A percentile compares a stretch with the other conserved stretches of the same genome.
These are phyloP conservation scores for Phaeosphaeriaceae sp. DNA, from an alignment of 2,329 filamentous ascomycete genomes.

Conservation along the genomic window DNA sequence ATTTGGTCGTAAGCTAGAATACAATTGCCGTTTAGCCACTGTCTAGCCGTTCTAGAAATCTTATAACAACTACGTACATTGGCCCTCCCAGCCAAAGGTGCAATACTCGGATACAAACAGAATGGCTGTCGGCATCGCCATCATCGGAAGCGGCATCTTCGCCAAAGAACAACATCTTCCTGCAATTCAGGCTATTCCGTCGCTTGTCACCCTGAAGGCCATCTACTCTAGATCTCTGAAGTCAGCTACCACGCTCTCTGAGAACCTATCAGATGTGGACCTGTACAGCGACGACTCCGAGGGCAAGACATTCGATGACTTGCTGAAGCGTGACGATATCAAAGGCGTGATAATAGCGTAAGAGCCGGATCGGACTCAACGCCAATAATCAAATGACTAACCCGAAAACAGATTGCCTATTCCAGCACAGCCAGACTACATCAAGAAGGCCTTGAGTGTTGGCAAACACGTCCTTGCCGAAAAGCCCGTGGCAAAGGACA, in stretches of 20 bases:
- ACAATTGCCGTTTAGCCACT: constrained; percentile 29
- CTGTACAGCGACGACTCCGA: constrained; percentile 66
- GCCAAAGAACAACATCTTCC: constrained; percentile 68
- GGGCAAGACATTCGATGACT: constrained; percentile 58
- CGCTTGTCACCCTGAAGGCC: constrained; percentile 64
- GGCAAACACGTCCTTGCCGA: constrained; percentile 76
- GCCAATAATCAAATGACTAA: constrained; percentile 4
- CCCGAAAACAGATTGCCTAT: constrained; percentile 64
- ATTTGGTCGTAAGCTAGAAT: not conserved
- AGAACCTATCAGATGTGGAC: constrained; percentile 54
- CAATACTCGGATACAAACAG: not conserved
- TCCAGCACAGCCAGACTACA: constrained; percentile 64
- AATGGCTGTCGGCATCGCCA: constrained; percentile 62
- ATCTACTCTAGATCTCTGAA: constrained; percentile 70
- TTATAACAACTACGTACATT: not conserved
- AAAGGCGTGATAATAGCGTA: constrained; percentile 64
- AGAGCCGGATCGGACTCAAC: constrained; percentile 16
- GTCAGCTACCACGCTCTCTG: constrained; percentile 58
- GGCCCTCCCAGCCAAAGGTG: not conserved
- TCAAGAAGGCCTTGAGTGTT: constrained; percentile 66
- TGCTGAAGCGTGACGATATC: constrained; percentile 64
- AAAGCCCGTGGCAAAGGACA: constrained; percentile 72
- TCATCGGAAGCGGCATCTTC: constrained; percentile 71
- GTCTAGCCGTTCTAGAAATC: constrained; percentile 5
- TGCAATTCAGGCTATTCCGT: constrained; percentile 64